Conservation (phyloP, 2,329 filamentous ascomycete genomes). For the Sphaerulina vaccinii region DNA sequence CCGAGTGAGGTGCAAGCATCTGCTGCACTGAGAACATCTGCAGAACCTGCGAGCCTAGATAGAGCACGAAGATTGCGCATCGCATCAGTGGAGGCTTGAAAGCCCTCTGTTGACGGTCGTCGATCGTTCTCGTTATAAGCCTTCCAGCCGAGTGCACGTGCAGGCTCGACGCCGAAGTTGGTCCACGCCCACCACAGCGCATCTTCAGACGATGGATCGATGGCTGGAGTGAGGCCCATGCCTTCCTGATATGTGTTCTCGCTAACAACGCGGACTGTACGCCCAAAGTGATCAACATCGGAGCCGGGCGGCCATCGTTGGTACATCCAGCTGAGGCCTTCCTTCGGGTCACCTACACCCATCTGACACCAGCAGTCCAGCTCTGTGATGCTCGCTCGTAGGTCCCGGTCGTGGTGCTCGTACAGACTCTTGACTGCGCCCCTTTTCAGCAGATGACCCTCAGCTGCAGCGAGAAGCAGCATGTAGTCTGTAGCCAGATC, state of each 20-base stretch:
- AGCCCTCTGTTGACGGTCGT: background rate
- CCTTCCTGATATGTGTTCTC: conserved; percentile 71
- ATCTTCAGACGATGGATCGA: conserved; percentile 57
- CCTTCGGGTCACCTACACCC: conserved; percentile 82
- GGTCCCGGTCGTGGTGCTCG: conserved; percentile 64
- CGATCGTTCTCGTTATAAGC: background rate
- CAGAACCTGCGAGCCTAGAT: conserved; percentile 54
- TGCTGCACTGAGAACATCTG: conserved; percentile 62
- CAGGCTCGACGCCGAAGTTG: conserved; percentile 58
- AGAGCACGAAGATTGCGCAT: conserved; percentile 39
- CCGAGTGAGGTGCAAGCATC: conserved; percentile 59
- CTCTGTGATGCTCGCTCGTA: conserved; percentile 78
- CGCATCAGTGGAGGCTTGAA: background rate
- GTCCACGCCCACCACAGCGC: conserved; percentile 64
- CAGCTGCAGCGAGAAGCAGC: conserved; percentile 77
- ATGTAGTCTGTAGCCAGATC: conserved; percentile 76
- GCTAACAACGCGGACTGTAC: conserved; percentile 75
- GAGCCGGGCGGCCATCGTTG: conserved; percentile 71
- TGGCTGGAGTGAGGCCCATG: conserved; percentile 67
- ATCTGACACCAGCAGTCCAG: conserved; percentile 98
- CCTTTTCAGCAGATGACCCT: conserved; percentile 77
- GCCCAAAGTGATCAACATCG: conserved; percentile 66
- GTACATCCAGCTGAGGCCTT: conserved; percentile 87
- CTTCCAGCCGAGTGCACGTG: conserved; percentile 43
- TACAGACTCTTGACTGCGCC: conserved; percentile 69